phyloP scores from a whole-genome alignment of 164 flowering plant species.

The Piper betle region DNA sequence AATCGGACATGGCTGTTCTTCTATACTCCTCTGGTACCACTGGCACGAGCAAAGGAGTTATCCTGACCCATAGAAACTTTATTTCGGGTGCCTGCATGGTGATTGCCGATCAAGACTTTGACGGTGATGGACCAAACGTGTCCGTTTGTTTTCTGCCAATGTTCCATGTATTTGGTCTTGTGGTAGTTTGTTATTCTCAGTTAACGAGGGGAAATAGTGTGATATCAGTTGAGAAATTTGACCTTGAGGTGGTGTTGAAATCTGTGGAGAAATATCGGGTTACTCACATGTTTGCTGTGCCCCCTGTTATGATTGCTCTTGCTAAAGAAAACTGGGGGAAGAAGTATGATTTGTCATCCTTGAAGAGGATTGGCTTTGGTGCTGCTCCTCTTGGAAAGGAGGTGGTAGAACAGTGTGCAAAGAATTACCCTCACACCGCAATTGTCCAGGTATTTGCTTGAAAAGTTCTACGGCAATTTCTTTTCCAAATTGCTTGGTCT shows the following conservation, averaged over 20 bases:
- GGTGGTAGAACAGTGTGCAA: conserved; percentile 58
- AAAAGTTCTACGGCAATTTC: too few relatives aligned
- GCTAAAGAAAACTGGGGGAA: conserved; percentile 41
- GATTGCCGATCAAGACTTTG: conserved; percentile 27
- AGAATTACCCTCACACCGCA: conserved; percentile 33
- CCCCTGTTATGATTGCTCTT: conserved; percentile 64
- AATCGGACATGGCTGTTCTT: conserved; percentile 55
- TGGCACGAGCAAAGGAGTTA: conserved; percentile 62
- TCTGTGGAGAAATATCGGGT: conserved; percentile 52
- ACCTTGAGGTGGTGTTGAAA: conserved; percentile 35
- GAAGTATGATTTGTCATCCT: conserved; percentile 55
- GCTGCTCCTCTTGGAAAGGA: conserved; percentile 86
- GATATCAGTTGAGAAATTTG: conserved; percentile 39
- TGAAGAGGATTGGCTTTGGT: conserved; percentile 52
- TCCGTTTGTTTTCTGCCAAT: conserved; percentile 52
- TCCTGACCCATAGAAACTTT: conserved; percentile 54
- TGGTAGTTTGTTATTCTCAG: conserved; percentile 30
- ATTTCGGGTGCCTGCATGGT: conserved; percentile 41
- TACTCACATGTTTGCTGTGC: conserved; percentile 57
- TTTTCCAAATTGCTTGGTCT: not conserved
- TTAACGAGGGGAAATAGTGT: conserved; percentile 43
- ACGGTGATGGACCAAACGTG: conserved; percentile 29
- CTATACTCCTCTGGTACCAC: conserved; percentile 90
- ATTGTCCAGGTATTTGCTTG: conserved; percentile 42
- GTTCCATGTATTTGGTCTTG: conserved; percentile 61